Conservation (phyloP, 257 asterid genomes). For the Ocimum tenuiflorum region DNA sequence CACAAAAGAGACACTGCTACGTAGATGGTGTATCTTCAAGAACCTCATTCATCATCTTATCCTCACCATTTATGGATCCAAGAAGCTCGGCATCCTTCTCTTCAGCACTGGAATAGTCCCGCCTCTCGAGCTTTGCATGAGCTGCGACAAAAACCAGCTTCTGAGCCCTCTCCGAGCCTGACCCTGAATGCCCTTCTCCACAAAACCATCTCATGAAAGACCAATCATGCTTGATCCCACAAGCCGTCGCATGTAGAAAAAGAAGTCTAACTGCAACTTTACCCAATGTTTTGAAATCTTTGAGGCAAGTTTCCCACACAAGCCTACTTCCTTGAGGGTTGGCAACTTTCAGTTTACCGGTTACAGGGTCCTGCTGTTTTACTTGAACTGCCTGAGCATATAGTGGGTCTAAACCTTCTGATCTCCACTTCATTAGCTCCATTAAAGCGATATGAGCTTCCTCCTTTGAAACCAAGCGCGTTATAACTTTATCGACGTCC, state of each 20-base stretch:
- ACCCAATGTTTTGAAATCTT: slow-evolving; percentile 49
- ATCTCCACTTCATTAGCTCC: slow-evolving; percentile 37
- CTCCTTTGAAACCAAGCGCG: slow-evolving; percentile 52
- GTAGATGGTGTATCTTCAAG: slow-evolving; percentile 52
- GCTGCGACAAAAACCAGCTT: slow-evolving; percentile 63
- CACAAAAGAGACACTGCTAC: slow-evolving; percentile 26
- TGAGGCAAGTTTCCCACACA: slow-evolving; percentile 11
- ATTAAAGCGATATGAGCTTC: slow-evolving; percentile 58
- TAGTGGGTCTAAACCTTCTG: slow-evolving; percentile 60
- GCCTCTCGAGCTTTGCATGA: slow-evolving; percentile 52
- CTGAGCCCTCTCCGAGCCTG: slow-evolving; percentile 54
- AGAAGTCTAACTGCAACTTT: slow-evolving; percentile 73
- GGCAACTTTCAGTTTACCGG: slow-evolving; percentile 35
- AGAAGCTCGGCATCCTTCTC: slow-evolving; percentile 55
- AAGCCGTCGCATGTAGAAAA: slow-evolving; percentile 73
- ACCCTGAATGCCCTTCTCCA: slow-evolving; percentile 37
- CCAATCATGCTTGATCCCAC: slow-evolving; percentile 49
- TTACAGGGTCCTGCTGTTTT: slow-evolving; percentile 50
- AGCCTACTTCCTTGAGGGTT: too few species aligned
- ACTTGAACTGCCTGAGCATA: slow-evolving; percentile 84
- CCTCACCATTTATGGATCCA: slow-evolving; percentile 36
- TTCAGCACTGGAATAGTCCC: slow-evolving; percentile 43
- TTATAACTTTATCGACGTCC: slow-evolving; percentile 58
- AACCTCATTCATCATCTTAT: slow-evolving; percentile 52
- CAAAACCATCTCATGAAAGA: slow-evolving; percentile 44